Base-by-base conservation (phyloP, 306 rosid genomes). In the Prinsepia uniflora region DNA sequence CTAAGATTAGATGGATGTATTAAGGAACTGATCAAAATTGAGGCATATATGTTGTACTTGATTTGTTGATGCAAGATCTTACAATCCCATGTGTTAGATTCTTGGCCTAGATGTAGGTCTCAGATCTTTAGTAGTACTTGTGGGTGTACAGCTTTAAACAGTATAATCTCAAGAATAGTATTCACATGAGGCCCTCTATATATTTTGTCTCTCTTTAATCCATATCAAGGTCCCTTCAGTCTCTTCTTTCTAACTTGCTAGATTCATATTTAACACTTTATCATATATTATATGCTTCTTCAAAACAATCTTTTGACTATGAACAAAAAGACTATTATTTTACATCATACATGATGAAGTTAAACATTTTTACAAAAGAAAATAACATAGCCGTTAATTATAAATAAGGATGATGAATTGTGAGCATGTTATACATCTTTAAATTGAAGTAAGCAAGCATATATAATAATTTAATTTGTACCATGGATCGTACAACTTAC, bases 51-150 rank as follows among this genome's bases (percentile, higher is more conserved):
- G 66, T 80, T 74, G 81, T 81, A 83, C 82, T 89, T 77, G 86
- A 86, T 82, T 71, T 87, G 82, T 78, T 36, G 74, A 73, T 72
- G 22, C 61, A 77, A 80, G 79, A 76, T 72, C 78, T 78, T 81
- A 77, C 96, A 81, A 83, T 11, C 49, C 73, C 96, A 89, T 92
- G 96, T 89, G 96, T 78, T 70, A 62, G 95, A 89, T 92, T 92
- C 98, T 76, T 41, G 39, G 77, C 67, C 88, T 89, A 83, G 58
- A 63, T 56, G 68, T 81, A 78, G 85, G 84, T 72, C 75, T 76
- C n/a, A n/a, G 67, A 79, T 83, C 85, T 79, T 65, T 67, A 63
- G 52, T 63, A 80, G 69, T 69, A 77, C 76, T 64, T 50, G 52
- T 77, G 62, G 71, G 68, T 69, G 72, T 52, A 73, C 80, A 73